phyloP scores from a whole-genome alignment of 2,329 filamentous ascomycete species.

The Metarhizium rileyi region DNA sequence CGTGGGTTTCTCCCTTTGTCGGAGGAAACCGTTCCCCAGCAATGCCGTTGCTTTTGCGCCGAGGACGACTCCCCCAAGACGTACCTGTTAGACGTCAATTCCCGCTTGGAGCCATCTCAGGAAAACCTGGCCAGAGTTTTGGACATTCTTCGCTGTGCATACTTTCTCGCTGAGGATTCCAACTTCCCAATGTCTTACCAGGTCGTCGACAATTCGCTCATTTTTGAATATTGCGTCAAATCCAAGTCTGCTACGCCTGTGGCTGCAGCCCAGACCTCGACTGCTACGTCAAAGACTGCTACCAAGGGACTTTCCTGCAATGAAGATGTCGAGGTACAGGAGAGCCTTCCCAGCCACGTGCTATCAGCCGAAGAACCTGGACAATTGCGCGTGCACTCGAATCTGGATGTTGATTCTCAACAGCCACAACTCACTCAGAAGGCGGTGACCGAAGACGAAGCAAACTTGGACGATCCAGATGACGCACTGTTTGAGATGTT shows the following conservation, averaged over 20 bases:
- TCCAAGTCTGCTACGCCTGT: neutral
- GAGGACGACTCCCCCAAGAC: slow-evolving; percentile 29
- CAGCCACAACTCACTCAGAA: neutral
- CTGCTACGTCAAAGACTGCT: neutral
- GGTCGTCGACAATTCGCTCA: slow-evolving; percentile 18
- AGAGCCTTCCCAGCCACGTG: neutral
- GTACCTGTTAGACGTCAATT: slow-evolving; percentile 22
- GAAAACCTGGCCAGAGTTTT: slow-evolving; percentile 37
- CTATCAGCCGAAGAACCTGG: neutral
- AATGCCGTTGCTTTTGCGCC: slow-evolving; percentile 28
- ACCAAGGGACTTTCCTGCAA: neutral
- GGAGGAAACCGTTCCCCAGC: slow-evolving; percentile 25
- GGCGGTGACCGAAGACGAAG: neutral
- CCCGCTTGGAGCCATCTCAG: slow-evolving; percentile 20
- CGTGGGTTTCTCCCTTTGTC: slow-evolving; percentile 34
- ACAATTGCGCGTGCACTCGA: neutral
- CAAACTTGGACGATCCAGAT: slow-evolving; percentile 22
- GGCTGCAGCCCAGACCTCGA: neutral
- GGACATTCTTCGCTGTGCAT: slow-evolving; percentile 38
- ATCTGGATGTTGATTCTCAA: neutral
- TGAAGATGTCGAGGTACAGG: neutral
- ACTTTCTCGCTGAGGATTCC: slow-evolving; percentile 33
- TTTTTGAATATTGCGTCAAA: slow-evolving; percentile 22
- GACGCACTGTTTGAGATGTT: slow-evolving; percentile 36
- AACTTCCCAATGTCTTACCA: slow-evolving; percentile 27